Base-by-base conservation (phyloP, 805 yeast species). In the Yamadazyma takamatsuzukensis region DNA sequence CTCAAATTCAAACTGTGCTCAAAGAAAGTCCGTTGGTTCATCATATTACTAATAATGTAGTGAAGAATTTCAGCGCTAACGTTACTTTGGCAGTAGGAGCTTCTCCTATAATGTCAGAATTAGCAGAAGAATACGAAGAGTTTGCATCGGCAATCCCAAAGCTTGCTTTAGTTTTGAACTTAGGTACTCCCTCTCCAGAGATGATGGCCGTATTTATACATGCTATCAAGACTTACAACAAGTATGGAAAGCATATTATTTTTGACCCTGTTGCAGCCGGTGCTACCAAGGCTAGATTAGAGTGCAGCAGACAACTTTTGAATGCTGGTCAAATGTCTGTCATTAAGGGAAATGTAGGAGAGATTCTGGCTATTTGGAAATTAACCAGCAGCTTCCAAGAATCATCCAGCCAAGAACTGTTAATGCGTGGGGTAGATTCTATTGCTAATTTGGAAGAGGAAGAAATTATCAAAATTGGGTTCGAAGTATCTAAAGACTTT, bases 241-340 rank as follows among this genome's bases (percentile, higher is more conserved):
- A 48, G 10, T 45, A 54, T 10, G 73, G 74, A 2, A 65, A 70
- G 27, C 89, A 85, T 3, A 71, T 88, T 19, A 75, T 88, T 0
- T 80, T 83, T 44, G 97, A 88, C 54, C 97, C 96, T 0, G 96
- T 88, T n/a, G 97, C 88, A 1, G 86, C 81, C 24, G 95, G 95
- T 17, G 96, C 96, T 0, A 70, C 95, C 0, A 36, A 49, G 3
- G 70, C 74, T 4, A 68, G 97, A 37, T 60, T 62, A 24, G 47
- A 56, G 3, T 62, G 77, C 12, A 72, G 78, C 32, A 53, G 62
- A 17, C 50, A 52, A 1, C 45, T 87, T 7, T 53, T 88, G 19
- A 65, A 78, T 22, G 53, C 66, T 9, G 87, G 86, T 1, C 72
- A 69, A 47, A 70, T 68, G 40, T 63, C 75, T 18, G 87, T 83